Percentiles rank a stretch among this genome's conserved stretches.
phyloP scores from a whole-genome alignment of 176 grass and related monocot species.

The Aegilops sharonensis region DNA sequence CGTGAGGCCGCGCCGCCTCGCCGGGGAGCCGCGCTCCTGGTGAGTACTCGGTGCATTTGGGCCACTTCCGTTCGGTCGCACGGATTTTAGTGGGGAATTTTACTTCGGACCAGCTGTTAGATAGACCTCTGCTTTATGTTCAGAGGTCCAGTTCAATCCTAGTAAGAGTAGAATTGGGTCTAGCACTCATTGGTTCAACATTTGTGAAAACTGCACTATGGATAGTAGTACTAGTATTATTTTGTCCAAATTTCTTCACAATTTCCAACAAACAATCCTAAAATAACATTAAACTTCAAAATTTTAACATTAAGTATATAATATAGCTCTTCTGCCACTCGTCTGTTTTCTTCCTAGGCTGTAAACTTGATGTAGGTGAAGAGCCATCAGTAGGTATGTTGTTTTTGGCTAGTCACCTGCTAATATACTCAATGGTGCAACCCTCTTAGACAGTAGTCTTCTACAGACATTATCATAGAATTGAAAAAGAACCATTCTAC shows the following conservation, averaged over 20 bases:
- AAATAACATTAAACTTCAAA: no score
- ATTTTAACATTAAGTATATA: no score
- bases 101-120: not conserved
- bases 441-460: not conserved
- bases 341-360: not conserved
- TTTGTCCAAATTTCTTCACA: no score
- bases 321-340: not conserved
- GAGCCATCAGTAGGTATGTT: not conserved
- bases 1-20: not conserved
- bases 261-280: no score
- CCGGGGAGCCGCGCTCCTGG: conserved; percentile 20
- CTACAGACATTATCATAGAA: not conserved
- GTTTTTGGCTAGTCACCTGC: not conserved
- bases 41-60: not conserved
- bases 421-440: not conserved
- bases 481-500: not conserved
- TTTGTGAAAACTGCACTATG: no score
- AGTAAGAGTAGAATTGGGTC: not conserved
- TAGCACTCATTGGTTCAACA: not conserved
- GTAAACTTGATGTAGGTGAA: not conserved
- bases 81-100: not conserved
- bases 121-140: not conserved
- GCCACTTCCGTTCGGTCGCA: not conserved
- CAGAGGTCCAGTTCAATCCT: not conserved
- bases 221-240: no score